Evolutionary conservation across 148 eudicot species (phyloP).

Genomic region (Bassia scoparia): DNA sequence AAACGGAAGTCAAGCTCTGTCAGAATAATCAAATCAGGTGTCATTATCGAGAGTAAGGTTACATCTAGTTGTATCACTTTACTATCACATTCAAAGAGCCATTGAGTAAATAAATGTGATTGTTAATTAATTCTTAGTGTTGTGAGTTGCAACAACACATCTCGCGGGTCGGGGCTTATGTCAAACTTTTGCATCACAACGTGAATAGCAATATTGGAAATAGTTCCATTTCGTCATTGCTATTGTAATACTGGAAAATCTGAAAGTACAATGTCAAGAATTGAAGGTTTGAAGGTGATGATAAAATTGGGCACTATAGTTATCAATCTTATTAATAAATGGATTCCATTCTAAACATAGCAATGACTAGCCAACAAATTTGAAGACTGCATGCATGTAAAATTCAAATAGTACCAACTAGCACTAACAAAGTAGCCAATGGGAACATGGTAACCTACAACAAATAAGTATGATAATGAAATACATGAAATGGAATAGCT

Average conservation of each 20-base stretch:
- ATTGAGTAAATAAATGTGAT: too few relatives aligned
- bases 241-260: too few relatives aligned
- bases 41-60: background rate
- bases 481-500: background rate
- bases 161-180: background rate
- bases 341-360: too few relatives aligned
- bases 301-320: too few relatives aligned
- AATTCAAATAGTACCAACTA: background rate
- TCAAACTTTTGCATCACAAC: background rate
- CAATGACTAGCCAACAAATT: background rate
- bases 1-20: conserved; percentile 98
- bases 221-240: background rate
- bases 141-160: background rate
- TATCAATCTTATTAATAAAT: too few relatives aligned
- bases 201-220: background rate
- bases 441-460: background rate
- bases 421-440: background rate
- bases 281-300: too few relatives aligned
- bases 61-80: conserved; percentile 6
- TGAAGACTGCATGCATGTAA: background rate
- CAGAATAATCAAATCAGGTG: conserved; percentile 9
- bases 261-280: too few relatives aligned
- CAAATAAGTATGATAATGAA: background rate
- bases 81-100: background rate
- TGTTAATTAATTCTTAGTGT: too few relatives aligned